Evolutionary conservation across 257 asterid genomes (phyloP).

Genomic region (Rauvolfia tetraphylla): DNA sequence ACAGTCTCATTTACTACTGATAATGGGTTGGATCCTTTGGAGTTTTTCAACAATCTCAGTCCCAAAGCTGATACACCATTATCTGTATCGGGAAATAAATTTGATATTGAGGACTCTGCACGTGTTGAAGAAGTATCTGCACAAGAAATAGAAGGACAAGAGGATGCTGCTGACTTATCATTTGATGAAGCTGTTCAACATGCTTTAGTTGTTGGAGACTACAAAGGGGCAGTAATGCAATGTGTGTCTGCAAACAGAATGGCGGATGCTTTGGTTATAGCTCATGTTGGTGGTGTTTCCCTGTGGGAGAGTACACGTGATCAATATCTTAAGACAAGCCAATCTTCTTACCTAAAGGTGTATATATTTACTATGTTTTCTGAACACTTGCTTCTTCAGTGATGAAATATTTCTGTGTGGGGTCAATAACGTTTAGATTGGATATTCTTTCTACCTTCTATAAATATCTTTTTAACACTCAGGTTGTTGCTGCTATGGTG

Average conservation of each 20-base stretch:
- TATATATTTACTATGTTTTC: conserved; percentile 14
- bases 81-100: conserved; percentile 51
- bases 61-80: conserved; percentile 83
- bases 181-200: conserved; percentile 92
- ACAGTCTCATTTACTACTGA: conserved; percentile 45
- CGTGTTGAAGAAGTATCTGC: conserved; percentile 37
- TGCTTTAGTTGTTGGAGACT: conserved; percentile 89
- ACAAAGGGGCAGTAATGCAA: conserved; percentile 86
- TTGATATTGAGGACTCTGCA: conserved; percentile 38
- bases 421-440: neutral
- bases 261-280: conserved; percentile 96
- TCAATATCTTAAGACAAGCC: conserved; percentile 73
- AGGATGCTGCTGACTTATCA: conserved; percentile 62
- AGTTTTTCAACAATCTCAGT: conserved; percentile 84
- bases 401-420: neutral
- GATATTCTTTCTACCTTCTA: neutral
- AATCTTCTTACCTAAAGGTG: conserved; percentile 83
- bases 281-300: conserved; percentile 78
- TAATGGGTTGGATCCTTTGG: conserved; percentile 63
- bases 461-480: neutral
- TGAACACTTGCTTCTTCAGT: conserved; percentile 6
- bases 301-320: conserved; percentile 88
- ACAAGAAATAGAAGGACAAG: conserved; percentile 50
- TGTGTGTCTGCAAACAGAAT: conserved; percentile 76
- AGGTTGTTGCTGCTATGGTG: conserved; percentile 69